Conservation (phyloP, 1,284 basidiomycete genomes). For the Golubevia pallescens region DNA sequence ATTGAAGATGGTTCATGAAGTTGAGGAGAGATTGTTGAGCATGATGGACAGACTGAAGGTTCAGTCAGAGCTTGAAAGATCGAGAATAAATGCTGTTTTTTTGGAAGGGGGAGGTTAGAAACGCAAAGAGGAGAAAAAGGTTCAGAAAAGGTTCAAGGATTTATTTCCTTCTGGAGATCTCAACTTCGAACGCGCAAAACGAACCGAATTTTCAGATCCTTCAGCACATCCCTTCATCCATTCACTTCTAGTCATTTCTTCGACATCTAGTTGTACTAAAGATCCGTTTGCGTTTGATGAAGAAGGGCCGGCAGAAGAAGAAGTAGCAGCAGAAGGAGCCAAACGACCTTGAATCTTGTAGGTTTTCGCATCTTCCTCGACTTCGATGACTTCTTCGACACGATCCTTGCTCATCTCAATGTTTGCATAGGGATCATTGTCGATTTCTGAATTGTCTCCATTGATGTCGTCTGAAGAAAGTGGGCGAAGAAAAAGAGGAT, state of each 20-base stretch:
- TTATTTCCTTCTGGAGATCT: too few relatives aligned
- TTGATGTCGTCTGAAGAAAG: too few relatives aligned
- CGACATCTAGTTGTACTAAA: constrained; percentile 67
- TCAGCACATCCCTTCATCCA: constrained; percentile 97
- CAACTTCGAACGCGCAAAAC: too few relatives aligned
- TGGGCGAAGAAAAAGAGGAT: too few relatives aligned
- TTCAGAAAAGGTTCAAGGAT: too few relatives aligned
- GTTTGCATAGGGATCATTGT: constrained; percentile 67
- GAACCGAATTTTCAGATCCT: constrained; percentile 66
- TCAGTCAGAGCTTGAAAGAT: too few relatives aligned
- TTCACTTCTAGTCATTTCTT: constrained; percentile 77
- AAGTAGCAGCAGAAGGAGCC: constrained; percentile 68
- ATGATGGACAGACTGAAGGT: too few relatives aligned
- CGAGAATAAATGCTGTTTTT: too few relatives aligned
- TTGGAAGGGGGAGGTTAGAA: too few relatives aligned
- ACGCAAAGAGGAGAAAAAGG: too few relatives aligned
- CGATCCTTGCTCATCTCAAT: constrained; percentile 91
- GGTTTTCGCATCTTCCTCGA: constrained; percentile 74
- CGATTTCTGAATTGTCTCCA: neutral
- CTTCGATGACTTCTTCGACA: constrained; percentile 80
- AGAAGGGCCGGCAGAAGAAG: constrained; percentile 14
- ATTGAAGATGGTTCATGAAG: too few relatives aligned
- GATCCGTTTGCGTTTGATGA: neutral
- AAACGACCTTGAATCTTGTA: constrained; percentile 14
- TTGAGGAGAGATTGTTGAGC: too few relatives aligned